These are phyloP conservation scores for Tinospora cordifolia DNA, from an alignment of 164 flowering plant species.

Conservation along the genomic window DNA sequence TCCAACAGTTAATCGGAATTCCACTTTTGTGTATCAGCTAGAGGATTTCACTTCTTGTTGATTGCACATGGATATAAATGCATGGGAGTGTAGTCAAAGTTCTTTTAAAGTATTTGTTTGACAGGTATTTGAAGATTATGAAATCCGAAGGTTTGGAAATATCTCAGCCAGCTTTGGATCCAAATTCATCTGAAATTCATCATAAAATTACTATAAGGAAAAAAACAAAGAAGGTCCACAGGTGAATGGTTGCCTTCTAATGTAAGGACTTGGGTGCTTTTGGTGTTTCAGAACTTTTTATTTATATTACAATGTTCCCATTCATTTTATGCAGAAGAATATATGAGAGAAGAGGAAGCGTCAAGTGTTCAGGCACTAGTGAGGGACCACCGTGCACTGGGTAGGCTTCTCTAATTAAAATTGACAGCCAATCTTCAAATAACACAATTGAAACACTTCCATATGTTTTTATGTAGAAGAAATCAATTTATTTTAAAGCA, in stretches of 20 bases:
- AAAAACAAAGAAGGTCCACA: constrained; percentile 51
- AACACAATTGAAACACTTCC: background rate
- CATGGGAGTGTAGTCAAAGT: background rate
- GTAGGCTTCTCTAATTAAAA: constrained; percentile 24
- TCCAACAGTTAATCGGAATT: too few relatives aligned
- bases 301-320: background rate
- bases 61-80: background rate
- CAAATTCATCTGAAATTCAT: constrained; percentile 77
- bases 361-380: constrained; percentile 59
- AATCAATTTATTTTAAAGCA: background rate
- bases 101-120: constrained; percentile 6
- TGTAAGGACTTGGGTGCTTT: background rate
- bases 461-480: background rate
- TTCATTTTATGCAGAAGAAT: constrained; percentile 54
- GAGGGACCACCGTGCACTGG: constrained; percentile 94
- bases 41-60: background rate
- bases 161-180: constrained; percentile 95
- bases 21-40: background rate
- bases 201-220: constrained; percentile 76
- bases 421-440: background rate
- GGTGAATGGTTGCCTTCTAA: constrained; percentile 34
- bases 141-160: constrained; percentile 79
- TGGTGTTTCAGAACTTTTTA: background rate
- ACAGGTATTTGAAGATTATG: constrained; percentile 74
- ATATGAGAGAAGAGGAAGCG: constrained; percentile 60